Evolutionary conservation across 768 basidiomycete genomes (phyloP).

Genomic region (Serendipita sp.): DNA sequence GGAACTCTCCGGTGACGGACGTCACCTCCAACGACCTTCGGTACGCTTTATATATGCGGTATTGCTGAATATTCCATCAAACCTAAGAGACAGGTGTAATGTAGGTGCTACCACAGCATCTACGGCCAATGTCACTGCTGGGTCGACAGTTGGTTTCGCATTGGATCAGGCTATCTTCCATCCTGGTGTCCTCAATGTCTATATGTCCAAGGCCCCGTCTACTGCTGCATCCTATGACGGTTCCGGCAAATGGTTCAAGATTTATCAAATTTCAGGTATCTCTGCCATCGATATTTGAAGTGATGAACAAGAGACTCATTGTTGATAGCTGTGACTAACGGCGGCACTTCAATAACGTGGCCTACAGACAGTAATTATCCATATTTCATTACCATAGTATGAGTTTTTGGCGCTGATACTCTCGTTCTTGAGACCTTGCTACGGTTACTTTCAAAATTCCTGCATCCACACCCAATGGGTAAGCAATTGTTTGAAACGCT

Average conservation of each 20-base stretch:
- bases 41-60: background rate
- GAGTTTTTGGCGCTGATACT: background rate
- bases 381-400: background rate
- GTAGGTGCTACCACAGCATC: background rate
- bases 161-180: conserved; percentile 11
- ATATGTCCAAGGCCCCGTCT: conserved; percentile 10
- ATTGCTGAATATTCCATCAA: background rate
- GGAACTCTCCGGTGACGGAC: background rate
- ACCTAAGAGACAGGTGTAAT: background rate
- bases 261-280: conserved; percentile 7
- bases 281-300: background rate
- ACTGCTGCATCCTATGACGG: conserved; percentile 11
- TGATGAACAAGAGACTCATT: background rate
- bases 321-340: background rate
- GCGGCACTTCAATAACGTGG: background rate
- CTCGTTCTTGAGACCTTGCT: conserved; percentile 14
- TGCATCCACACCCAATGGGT: conserved; percentile 26
- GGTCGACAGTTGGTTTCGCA: conserved; percentile 18
- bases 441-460: conserved; percentile 28
- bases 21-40: background rate
- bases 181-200: conserved; percentile 12
- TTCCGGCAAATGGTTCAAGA: conserved; percentile 15
- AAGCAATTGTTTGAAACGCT: conserved; percentile 21
- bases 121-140: conserved; percentile 13
- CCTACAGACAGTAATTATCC: conserved; percentile 8